Evolutionary conservation across 1,139 yeast species (phyloP), one percentile per base, ranked within the genome.

Genomic region (Arxiozyma bovina): DNA sequence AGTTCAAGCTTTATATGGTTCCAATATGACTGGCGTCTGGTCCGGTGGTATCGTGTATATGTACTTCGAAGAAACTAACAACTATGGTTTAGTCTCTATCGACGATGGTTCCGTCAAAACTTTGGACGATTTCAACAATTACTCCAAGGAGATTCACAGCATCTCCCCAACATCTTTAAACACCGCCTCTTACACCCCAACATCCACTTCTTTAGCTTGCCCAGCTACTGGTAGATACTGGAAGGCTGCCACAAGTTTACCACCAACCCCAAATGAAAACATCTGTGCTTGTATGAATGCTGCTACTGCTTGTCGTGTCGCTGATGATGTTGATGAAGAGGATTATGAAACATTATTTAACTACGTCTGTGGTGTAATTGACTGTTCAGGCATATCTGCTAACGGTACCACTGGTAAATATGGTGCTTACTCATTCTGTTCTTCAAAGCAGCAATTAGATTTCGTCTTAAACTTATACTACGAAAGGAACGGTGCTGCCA

Each of bases 31-130:
- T 58, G 84, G 78, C 67, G 88, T 85, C 53, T 86, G 91, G 91
- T 85, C 93, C 47, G 94, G 94, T 72, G 94, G 93, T 76, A 85
- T 86, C 64, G 91, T 85, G 51, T 85, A 85, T 75, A 82, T 85
- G 90, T 86, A 85, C 73, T 84, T 81, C 70, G 79, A 86, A 75
- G 93, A 85, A 73, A 78, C 72, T 46, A 85, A 86, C 71, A 71
- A 85, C 57, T 86, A 85, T 65, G 94, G 94, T 68, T 77, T 86
- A 65, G 96, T 88, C 55, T 66, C 82, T 50, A 74, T 83, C 57
- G 73, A 71, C 60, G 71, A 68, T 60, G 77, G 79, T 60, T 40
- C 48, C 17, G 86, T 80, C 64, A 73, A 79, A 53, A 79, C 85
- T 27, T 73, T 88, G 68, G 72, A 65, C n/a, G 91, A 85, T 70